Evolutionary conservation across 2,329 filamentous ascomycete genomes (phyloP).

Genomic region (Verticillium nonalfalfae): DNA sequence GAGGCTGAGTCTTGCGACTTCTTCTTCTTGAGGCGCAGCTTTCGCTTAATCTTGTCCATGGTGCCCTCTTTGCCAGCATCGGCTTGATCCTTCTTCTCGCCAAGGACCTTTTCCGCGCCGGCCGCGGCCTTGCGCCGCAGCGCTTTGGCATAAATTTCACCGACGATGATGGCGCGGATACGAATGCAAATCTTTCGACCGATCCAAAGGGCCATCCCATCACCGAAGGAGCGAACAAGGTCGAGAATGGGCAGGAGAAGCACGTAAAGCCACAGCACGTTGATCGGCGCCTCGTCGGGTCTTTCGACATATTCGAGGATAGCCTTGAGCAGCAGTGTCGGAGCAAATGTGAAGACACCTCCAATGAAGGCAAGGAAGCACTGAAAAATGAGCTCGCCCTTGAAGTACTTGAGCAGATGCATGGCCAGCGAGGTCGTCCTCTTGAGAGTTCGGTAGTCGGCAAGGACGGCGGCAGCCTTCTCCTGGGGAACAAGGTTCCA

Average conservation of each 20-base stretch:
- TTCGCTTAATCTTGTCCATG: conserved; percentile 42
- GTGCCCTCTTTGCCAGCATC: conserved; percentile 26
- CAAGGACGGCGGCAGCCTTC: conserved; percentile 75
- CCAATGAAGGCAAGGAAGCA: conserved; percentile 73
- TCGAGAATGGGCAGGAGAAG: conserved; percentile 83
- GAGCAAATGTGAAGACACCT: conserved; percentile 82
- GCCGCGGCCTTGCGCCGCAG: conserved; percentile 84
- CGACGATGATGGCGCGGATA: conserved; percentile 88
- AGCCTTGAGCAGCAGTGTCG: conserved; percentile 82
- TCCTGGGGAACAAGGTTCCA: conserved; percentile 89
- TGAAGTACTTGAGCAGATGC: conserved; percentile 83
- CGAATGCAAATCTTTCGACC: conserved; percentile 92
- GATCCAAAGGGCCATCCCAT: conserved; percentile 85
- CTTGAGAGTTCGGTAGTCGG: conserved; percentile 78
- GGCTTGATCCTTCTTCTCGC: conserved; percentile 39
- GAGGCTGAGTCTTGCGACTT: conserved; percentile 1
- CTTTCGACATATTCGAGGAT: conserved; percentile 94
- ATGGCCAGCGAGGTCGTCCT: conserved; percentile 73
- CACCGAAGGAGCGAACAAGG: conserved; percentile 71
- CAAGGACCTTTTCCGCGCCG: conserved; percentile 66
- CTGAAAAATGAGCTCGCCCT: conserved; percentile 66
- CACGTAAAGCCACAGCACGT: conserved; percentile 94
- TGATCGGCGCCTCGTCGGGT: conserved; percentile 66
- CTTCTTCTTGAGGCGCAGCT: conserved; percentile 43
- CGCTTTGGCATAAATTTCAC: conserved; percentile 95